These are phyloP conservation scores for Spencermartinsiella ligniputridi DNA, from an alignment of 1,139 yeast genomes.

Conservation along the genomic window DNA sequence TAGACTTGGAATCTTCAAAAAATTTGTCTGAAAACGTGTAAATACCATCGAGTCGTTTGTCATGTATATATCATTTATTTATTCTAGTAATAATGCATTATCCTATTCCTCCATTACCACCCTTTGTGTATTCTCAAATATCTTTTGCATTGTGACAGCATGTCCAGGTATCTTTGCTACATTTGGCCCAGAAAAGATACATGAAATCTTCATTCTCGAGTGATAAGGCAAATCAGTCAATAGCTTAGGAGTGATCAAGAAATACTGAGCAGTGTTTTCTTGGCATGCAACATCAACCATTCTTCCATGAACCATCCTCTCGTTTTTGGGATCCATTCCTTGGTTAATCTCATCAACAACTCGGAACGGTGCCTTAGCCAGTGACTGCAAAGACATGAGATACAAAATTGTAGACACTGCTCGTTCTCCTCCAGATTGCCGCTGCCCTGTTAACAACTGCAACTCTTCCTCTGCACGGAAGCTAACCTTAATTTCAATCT, in stretches of 20 bases:
- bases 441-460: conserved; percentile 70
- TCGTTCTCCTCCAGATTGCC: conserved; percentile 97
- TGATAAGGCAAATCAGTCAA: conserved; percentile 76
- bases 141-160: conserved; percentile 3
- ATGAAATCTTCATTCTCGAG: conserved; percentile 78
- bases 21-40: no score
- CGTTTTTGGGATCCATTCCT: conserved; percentile 96
- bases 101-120: neutral
- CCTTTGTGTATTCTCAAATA: neutral
- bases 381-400: conserved; percentile 87
- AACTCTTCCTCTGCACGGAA: conserved; percentile 68
- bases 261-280: conserved; percentile 62
- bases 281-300: conserved; percentile 83
- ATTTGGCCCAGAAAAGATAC: conserved; percentile 67
- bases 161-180: conserved; percentile 13
- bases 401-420: conserved; percentile 92
- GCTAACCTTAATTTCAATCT: conserved; percentile 75
- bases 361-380: conserved; percentile 85
- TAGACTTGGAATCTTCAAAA: neutral
- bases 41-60: no score
- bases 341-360: conserved; percentile 98
- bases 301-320: conserved; percentile 77
- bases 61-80: neutral
- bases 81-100: neutral
- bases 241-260: conserved; percentile 88